A percentile compares a stretch with the other conserved stretches of the same genome.
Evolutionary conservation across 2,329 filamentous ascomycete genomes (phyloP).

Genomic region (Scytalidium lignicola): DNA sequence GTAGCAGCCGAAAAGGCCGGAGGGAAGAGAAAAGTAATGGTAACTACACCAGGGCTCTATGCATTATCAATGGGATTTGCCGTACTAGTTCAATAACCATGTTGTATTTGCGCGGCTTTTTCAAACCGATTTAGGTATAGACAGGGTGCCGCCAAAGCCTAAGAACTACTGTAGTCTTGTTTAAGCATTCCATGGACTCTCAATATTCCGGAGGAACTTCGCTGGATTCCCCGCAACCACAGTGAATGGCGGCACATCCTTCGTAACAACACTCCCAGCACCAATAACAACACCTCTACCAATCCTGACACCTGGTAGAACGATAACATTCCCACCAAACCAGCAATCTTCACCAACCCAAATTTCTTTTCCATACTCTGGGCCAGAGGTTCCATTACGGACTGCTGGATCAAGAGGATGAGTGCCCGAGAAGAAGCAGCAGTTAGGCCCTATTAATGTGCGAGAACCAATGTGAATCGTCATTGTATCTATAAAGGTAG

Average conservation of each 20-base stretch:
- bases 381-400: constrained; percentile 69
- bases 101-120: no score
- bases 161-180: no score
- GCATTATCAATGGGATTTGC: no score
- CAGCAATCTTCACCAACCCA: constrained; percentile 76
- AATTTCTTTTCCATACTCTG: constrained; percentile 70
- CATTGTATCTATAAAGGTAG: constrained; percentile 70
- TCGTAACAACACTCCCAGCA: constrained; percentile 72
- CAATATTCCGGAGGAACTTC: constrained; percentile 43
- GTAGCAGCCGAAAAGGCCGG: no score
- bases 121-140: no score
- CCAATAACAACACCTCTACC: constrained; percentile 70
- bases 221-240: constrained; percentile 66
- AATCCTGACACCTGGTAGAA: constrained; percentile 74
- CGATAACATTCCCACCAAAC: constrained; percentile 66
- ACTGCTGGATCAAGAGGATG: constrained; percentile 73
- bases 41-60: no score
- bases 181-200: no score
- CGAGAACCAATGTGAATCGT: constrained; percentile 69
- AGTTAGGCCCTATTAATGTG: constrained; percentile 74
- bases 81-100: no score
- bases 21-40: no score
- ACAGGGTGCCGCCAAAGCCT: no score
- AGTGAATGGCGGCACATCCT: constrained; percentile 42
- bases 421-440: constrained; percentile 66